Conservation (phyloP, 169 alveolate species). For the Eimeria maxima region DNA sequence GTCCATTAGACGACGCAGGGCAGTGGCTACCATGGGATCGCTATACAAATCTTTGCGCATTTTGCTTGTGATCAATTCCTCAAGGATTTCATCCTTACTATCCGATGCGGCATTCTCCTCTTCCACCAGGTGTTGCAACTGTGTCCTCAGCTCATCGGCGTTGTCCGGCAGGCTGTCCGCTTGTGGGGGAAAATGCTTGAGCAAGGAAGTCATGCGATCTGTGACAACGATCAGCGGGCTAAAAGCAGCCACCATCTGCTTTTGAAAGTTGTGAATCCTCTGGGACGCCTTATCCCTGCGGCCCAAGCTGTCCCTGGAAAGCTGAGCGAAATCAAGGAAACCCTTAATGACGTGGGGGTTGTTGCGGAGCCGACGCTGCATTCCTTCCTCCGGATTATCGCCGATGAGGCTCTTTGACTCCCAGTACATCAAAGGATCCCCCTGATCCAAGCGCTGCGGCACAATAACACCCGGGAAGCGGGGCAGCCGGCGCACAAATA, state of each 20-base stretch:
- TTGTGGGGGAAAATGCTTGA: constrained; percentile 6
- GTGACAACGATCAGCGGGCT: constrained; percentile 3
- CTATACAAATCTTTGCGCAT: constrained; percentile 16
- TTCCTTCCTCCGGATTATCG: constrained; percentile 21
- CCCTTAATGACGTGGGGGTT: background rate
- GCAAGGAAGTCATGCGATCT: background rate
- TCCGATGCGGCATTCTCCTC: background rate
- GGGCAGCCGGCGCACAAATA: constrained; percentile 60
- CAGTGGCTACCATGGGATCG: background rate
- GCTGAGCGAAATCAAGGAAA: constrained; percentile 22
- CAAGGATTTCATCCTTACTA: background rate
- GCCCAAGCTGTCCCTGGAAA: constrained; percentile 49
- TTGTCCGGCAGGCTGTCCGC: background rate
- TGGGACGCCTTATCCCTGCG: background rate
- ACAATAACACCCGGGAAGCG: constrained; percentile 38
- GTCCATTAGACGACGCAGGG: background rate
- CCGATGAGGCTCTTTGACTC: constrained; percentile 24
- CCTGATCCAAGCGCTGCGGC: background rate
- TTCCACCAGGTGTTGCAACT: background rate
- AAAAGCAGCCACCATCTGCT: background rate
- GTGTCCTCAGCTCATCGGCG: background rate
- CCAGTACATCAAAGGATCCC: constrained; percentile 57
- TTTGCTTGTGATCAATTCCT: background rate
- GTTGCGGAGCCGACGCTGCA: constrained; percentile 39
- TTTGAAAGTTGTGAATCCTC: constrained; percentile 20